These are phyloP conservation scores for Aspergillus sclerotioniger DNA, from an alignment of 495 filamentous ascomycete species.

Conservation along the genomic window DNA sequence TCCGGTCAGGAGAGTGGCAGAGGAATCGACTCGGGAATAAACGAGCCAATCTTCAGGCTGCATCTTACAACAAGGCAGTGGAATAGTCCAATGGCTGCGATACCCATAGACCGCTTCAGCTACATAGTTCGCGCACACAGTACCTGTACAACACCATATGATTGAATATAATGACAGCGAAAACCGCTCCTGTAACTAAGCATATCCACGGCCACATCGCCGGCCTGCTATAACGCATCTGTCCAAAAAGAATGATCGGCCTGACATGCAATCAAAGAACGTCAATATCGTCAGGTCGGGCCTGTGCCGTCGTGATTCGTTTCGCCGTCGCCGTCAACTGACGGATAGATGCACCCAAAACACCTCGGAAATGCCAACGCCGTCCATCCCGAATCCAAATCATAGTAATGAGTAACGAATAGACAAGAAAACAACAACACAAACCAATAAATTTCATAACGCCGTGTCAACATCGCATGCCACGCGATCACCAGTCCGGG, in stretches of 20 bases:
- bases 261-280: conserved; percentile 15
- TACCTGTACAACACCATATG: neutral
- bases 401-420: conserved; percentile 12
- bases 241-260: conserved; percentile 14
- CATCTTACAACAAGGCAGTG: too few relatives aligned
- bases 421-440: conserved; percentile 11
- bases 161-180: neutral
- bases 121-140: too few relatives aligned
- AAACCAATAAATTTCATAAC: conserved; percentile 19
- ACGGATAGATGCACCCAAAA: conserved; percentile 31
- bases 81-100: too few relatives aligned
- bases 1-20: conserved; percentile 16
- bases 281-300: conserved; percentile 21
- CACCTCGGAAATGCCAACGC: conserved; percentile 41
- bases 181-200: neutral
- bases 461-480: conserved; percentile 16
- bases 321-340: conserved; percentile 29
- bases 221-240: conserved; percentile 11
- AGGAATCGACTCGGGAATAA: conserved; percentile 13
- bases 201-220: conserved; percentile 17
- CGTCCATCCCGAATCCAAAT: conserved; percentile 24
- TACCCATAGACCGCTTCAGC: too few relatives aligned
- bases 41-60: neutral
- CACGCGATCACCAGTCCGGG: neutral
- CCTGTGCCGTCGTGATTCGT: conserved; percentile 42